A percentile compares a stretch with the other conserved stretches of the same genome.
Conservation (phyloP, 148 eudicot species). For the Arctostaphylos glauca region DNA sequence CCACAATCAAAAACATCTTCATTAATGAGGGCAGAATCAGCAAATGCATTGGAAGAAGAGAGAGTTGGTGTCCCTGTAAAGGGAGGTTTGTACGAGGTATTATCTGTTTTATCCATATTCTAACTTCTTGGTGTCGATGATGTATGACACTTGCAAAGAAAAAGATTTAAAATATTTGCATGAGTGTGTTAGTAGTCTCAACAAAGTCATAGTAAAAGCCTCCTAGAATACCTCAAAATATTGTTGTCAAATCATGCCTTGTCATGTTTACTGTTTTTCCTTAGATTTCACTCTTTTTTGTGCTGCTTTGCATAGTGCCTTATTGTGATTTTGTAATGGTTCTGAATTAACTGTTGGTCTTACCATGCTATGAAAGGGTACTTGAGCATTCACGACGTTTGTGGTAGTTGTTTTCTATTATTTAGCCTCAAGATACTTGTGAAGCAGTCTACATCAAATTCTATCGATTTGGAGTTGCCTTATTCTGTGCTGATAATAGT, state of each 20-base stretch:
- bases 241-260: neutral
- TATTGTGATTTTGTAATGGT: neutral
- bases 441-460: neutral
- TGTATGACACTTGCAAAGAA: neutral
- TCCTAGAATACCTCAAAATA: neutral
- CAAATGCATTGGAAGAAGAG: conserved; percentile 64
- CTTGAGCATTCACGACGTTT: neutral
- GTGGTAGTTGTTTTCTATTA: neutral
- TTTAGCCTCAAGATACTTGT: neutral
- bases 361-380: neutral
- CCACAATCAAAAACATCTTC: conserved; percentile 19
- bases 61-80: conserved; percentile 99
- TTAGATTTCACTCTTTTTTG: neutral
- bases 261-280: neutral
- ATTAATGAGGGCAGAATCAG: conserved; percentile 24
- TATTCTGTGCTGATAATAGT: neutral
- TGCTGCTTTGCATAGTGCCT: neutral
- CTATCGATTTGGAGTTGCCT: neutral
- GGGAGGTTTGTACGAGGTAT: conserved; percentile 98
- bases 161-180: neutral
- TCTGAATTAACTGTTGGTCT: neutral
- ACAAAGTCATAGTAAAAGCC: neutral
- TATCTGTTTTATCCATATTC: conserved; percentile 1
- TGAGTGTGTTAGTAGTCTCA: neutral
- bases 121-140: conserved; percentile 5